Evolutionary conservation across 805 yeast species (phyloP), one percentile per base, ranked within the genome.

Genomic region (Spathaspora arborariae): DNA sequence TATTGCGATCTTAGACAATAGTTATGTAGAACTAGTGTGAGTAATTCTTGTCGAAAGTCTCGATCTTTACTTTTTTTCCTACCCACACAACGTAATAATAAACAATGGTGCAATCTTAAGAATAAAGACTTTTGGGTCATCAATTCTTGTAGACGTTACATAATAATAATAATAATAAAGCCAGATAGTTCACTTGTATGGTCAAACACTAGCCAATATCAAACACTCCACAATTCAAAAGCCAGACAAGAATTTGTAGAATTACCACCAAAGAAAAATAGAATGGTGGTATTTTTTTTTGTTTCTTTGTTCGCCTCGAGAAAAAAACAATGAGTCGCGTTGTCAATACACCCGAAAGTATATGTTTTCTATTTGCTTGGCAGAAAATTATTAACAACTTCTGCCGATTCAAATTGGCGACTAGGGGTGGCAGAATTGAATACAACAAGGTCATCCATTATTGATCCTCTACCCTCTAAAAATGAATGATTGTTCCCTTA

Each of bases 1-100:
- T 51, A 20, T 41, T 48, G 42, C 39, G 47, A 16, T 5, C 21
- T 37, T 37, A 20, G 35, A 3, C 8, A 24, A 4, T 15, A 13
- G 10, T 30, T 30, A 13, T 24, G 11, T 24, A 24, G 27, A 24
- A 24, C 8, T 13, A 24, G 27, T 9, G 27, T 8, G 10, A 24
- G 27, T 24, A 2, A 13, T 6, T 24, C 27, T 9, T 24, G 27
- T 13, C 10, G 27, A 24, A 2, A 7, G 11, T 24, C 11, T 13
- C 8, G 27, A n/a, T n/a, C n/a, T n/a, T n/a, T n/a, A n/a, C n/a
- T n/a, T n/a, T n/a, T n/a, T n/a, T n/a, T n/a, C n/a, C n/a, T n/a
- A n/a, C n/a, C n/a, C n/a, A n/a, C n/a, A n/a, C n/a, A n/a, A n/a
- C n/a, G n/a, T n/a, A n/a, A n/a, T n/a, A n/a, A n/a, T n/a, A n/a